Base-by-base conservation (phyloP, 176 grass and related monocot species). In the Musa schizocarpa region DNA sequence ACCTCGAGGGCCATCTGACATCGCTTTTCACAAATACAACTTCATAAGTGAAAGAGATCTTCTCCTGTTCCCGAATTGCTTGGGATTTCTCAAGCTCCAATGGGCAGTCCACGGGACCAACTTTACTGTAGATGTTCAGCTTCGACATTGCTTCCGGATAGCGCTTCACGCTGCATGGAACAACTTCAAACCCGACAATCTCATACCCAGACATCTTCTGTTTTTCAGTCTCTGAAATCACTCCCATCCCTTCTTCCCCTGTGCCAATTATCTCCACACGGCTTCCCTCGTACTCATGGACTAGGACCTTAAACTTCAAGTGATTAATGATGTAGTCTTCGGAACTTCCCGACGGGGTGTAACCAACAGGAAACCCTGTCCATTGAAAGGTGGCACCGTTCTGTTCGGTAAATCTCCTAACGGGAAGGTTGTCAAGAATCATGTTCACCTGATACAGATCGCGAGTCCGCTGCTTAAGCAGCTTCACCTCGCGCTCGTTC, bases 381-480 rank as follows among this genome's bases (percentile, higher is more conserved):
- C 1, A 12, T 0, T 10, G 9, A 19, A 13, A 69, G 66, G 26
- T 12, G 13, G n/a, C 27, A 9, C 66, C 29, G 1, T 69, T 49
- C 29, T 48, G 66, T 69, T 69, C 14, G 17, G 17, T 9, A 14
- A 48, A 69, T 69, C 66, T 49, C 66, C 66, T 69, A 69, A 49
- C 66, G 19, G 66, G 66, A 69, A 69, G 66, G 4, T 69, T 69
- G 27, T 69, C 66, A 4, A 69, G 66, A 49, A 69, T 69, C 66
- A 69, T 69, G 66, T 69, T 69, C 66, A 69, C 66, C 29, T 69
- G 66, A 69, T 69, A 69, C 66, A 69, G 22, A 17, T 69, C 66
- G 13, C 13, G 26, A 9, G 66, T 69, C 29, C 66, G 26, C 66
- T 69, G 66, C 66, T 69, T 49, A 26, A 69, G 17, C 1, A 69